A percentile compares a stretch with the other conserved stretches of the same genome.
Conservation (phyloP, 805 yeast genomes). For the Metschnikowia sp. region DNA sequence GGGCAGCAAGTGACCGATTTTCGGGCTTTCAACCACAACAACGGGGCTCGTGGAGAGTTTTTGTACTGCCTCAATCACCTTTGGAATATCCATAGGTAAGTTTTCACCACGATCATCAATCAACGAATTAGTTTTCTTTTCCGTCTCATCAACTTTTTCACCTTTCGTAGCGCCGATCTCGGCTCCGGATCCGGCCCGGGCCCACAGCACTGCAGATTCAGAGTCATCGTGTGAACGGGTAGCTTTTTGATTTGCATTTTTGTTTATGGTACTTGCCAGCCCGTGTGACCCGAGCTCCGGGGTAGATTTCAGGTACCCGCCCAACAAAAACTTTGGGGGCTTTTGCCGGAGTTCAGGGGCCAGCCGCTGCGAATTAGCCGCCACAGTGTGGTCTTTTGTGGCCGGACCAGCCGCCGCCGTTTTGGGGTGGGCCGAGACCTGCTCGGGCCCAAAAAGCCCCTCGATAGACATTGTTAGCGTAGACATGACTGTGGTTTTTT, state of each 20-base stretch:
- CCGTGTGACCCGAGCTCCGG: conserved; percentile 1
- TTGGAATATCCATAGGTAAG: conserved; percentile 1
- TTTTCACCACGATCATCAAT: not conserved
- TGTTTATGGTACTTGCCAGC: not conserved
- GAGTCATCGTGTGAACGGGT: conserved; percentile 7
- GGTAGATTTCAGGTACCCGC: conserved; percentile 3
- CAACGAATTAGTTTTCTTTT: not conserved
- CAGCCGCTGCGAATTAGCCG: conserved; percentile 1
- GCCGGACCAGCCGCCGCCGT: conserved; percentile 8
- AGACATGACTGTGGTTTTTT: conserved; percentile 8
- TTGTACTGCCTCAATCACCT: not conserved
- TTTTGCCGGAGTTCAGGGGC: conserved; percentile 2
- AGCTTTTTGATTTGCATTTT: not conserved
- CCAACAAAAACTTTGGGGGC: not conserved
- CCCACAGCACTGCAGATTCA: conserved; percentile 8
- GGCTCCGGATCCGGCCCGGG: not conserved
- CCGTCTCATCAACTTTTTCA: not conserved
- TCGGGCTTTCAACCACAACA: not conserved
- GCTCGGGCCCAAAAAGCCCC: conserved; percentile 13
- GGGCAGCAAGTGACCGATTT: not conserved
- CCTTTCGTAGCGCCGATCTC: not conserved
- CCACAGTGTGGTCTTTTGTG: not conserved
- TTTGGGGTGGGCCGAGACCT: not conserved
- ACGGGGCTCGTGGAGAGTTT: not conserved
- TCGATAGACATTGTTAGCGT: conserved; percentile 18